Base-by-base conservation (phyloP, 73 alveolate species). In the Symbiodinium natans region DNA sequence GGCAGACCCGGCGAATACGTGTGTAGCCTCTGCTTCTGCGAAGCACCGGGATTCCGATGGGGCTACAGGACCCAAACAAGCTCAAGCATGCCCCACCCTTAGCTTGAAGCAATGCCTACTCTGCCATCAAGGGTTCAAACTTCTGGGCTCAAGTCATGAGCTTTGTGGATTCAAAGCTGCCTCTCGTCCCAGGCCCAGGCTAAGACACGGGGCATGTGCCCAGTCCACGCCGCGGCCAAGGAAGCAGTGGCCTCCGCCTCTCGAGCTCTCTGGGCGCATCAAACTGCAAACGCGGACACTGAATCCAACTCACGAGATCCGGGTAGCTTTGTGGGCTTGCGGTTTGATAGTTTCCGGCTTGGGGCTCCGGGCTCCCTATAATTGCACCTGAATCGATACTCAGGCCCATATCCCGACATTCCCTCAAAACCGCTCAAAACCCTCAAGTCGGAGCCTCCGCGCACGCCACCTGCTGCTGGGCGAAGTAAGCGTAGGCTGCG, bases 241-340 rank as follows among this genome's bases (percentile, higher is more conserved):
- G 74, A 77, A 6, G 94, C 94, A 2, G 94, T 48, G 31, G 74
- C 74, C 84, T 87, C 94, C n/a, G 73, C 94, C 94, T 87, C 13
- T 74, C 34, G 38, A 68, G 82, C 10, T 10, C 71, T 52, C 19
- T 52, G n/a, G n/a, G n/a, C n/a, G n/a, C n/a, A n/a, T n/a, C n/a
- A n/a, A n/a, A n/a, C n/a, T n/a, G n/a, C n/a, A n/a, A n/a, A n/a
- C n/a, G n/a, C n/a, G n/a, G n/a, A n/a, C n/a, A n/a, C n/a, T n/a
- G n/a, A n/a, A n/a, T n/a, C n/a, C n/a, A n/a, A n/a, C n/a, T 52
- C 68, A 52, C 13, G 68, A 52, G 68, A 11, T 43, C 68, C 27
- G n/a, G n/a, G n/a, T n/a, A 52, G 68, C 29, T 52, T 52, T 2
- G 21, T 17, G 5, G 68, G 13, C 68, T 52, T 2, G 68, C 29